These are phyloP conservation scores for Naganishia vaughanmartiniae DNA, from an alignment of 768 basidiomycete species.

Conservation along the genomic window DNA sequence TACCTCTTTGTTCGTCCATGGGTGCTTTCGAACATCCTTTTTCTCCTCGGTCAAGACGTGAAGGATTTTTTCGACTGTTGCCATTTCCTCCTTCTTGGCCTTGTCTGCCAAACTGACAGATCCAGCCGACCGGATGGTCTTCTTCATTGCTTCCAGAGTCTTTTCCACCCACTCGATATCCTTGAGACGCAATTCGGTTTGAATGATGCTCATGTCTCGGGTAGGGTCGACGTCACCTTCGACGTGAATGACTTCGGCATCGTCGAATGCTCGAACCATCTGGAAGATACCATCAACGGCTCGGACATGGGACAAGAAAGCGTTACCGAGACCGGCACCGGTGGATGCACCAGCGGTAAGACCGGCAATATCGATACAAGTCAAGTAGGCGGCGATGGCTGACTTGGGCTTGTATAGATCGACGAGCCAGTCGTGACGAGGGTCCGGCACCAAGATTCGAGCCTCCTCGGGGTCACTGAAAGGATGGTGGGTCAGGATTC, in stretches of 20 bases:
- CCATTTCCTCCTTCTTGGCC: conserved; percentile 93
- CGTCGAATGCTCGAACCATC: conserved; percentile 94
- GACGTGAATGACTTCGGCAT: conserved; percentile 98
- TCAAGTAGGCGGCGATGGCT: conserved; percentile 87
- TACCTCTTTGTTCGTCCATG: conserved; percentile 97
- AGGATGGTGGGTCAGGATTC: not conserved
- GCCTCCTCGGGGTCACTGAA: conserved; percentile 81
- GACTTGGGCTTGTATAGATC: conserved; percentile 83
- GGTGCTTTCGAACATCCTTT: conserved; percentile 87
- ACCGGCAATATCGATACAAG: conserved; percentile 98
- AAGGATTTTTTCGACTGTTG: conserved; percentile 78
- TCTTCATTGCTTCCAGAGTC: conserved; percentile 72
- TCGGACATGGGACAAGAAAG: conserved; percentile 94
- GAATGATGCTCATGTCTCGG: conserved; percentile 97
- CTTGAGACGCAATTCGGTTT: conserved; percentile 87
- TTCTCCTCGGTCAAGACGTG: conserved; percentile 71
- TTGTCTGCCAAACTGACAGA: conserved; percentile 74
- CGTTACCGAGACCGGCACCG: conserved; percentile 94
- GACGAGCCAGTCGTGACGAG: conserved; percentile 91
- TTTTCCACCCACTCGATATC: conserved; percentile 99
- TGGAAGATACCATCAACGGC: conserved; percentile 99
- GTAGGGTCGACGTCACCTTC: conserved; percentile 95
- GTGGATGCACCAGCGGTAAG: conserved; percentile 97
- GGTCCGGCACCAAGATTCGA: conserved; percentile 90
- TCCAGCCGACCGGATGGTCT: conserved; percentile 59